phyloP scores from a whole-genome alignment of 2,329 filamentous ascomycete genomes.

The Aspergillus amoenus region DNA sequence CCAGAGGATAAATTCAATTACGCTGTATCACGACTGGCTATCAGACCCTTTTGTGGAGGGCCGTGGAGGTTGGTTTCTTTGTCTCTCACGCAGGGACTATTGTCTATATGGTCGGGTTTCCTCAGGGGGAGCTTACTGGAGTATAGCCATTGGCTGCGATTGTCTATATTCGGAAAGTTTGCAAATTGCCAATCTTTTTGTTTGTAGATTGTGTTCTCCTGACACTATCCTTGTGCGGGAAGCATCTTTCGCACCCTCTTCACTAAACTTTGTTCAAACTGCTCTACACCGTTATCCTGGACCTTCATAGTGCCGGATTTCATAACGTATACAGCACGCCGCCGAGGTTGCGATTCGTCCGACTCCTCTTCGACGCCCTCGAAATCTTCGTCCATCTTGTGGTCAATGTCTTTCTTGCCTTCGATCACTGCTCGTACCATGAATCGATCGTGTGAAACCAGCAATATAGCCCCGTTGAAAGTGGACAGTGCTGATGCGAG shows the following conservation, averaged over 20 bases:
- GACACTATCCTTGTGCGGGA: slow-evolving; percentile 6
- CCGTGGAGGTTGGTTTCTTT: too few relatives aligned
- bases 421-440: slow-evolving; percentile 74
- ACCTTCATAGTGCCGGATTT: slow-evolving; percentile 57
- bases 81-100: background rate
- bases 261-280: slow-evolving; percentile 65
- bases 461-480: slow-evolving; percentile 72
- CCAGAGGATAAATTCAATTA: too few relatives aligned
- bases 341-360: slow-evolving; percentile 41
- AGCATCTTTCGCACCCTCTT: slow-evolving; percentile 55
- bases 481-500: slow-evolving; percentile 64
- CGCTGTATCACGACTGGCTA: too few relatives aligned
- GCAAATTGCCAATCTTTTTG: too few relatives aligned
- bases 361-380: slow-evolving; percentile 49
- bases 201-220: background rate
- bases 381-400: slow-evolving; percentile 43
- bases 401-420: slow-evolving; percentile 50
- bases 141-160: too few relatives aligned
- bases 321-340: slow-evolving; percentile 61
- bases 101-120: background rate
- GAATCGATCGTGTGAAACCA: slow-evolving; percentile 82
- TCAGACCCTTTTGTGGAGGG: too few relatives aligned
- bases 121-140: too few relatives aligned
- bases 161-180: too few relatives aligned
- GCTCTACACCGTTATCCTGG: slow-evolving; percentile 61